phyloP scores from a whole-genome alignment of 345 rosid genomes.

The Rubroshorea leprosula region DNA sequence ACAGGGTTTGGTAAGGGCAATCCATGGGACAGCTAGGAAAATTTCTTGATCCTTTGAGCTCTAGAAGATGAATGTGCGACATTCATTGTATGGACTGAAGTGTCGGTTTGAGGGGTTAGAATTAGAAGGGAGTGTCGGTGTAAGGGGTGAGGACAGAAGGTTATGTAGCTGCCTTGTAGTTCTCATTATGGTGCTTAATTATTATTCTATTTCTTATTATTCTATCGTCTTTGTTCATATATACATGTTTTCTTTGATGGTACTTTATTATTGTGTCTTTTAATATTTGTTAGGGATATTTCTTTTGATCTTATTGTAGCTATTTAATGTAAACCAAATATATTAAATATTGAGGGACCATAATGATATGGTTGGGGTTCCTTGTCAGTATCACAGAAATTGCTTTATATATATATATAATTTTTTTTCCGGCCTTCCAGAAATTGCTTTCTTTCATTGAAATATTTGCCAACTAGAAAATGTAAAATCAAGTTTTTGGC shows the following conservation, averaged over 20 bases:
- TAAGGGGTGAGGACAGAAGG: not conserved
- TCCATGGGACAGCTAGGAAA: not conserved
- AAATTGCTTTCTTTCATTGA: too few relatives aligned
- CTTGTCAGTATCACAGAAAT: not conserved
- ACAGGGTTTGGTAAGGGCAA: not conserved
- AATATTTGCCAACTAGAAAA: too few relatives aligned
- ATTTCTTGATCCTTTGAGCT: not conserved
- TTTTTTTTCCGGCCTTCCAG: too few relatives aligned
- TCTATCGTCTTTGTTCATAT: too few relatives aligned
- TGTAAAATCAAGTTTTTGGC: not conserved
- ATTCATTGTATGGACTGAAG: too few relatives aligned
- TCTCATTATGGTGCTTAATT: too few relatives aligned
- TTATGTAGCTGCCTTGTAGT: not conserved
- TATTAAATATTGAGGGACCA: not conserved
- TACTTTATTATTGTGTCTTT: not conserved
- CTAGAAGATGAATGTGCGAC: too few relatives aligned
- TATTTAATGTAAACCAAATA: not conserved
- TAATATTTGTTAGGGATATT: not conserved
- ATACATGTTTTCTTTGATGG: too few relatives aligned
- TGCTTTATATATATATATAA: too few relatives aligned
- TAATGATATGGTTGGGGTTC: not conserved
- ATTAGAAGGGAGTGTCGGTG: not conserved
- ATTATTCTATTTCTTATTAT: too few relatives aligned
- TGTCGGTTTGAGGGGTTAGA: not conserved
- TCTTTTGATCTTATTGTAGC: conserved; percentile 2